Conservation (phyloP, 2,329 filamentous ascomycete genomes). For the Thelonectria discophora region DNA sequence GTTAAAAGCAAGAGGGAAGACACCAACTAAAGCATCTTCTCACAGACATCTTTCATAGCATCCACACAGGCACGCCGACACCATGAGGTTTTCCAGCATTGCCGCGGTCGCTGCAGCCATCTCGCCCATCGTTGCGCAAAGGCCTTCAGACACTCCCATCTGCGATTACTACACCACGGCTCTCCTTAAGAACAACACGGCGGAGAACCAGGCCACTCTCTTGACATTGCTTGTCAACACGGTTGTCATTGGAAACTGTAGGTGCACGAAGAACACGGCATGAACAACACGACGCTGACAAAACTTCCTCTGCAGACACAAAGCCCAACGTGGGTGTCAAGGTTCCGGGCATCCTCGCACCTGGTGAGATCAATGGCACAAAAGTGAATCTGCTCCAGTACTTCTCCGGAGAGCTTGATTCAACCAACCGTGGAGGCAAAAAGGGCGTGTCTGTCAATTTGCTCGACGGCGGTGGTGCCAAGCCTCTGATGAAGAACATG, state of each 20-base stretch:
- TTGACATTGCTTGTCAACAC: conserved; percentile 69
- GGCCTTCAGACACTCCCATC: conserved; percentile 60
- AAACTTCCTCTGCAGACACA: conserved; percentile 51
- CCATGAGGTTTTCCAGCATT: conserved; percentile 39
- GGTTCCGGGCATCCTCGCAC: conserved; percentile 66
- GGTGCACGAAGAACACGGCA: conserved; percentile 24
- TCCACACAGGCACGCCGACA: conserved; percentile 10
- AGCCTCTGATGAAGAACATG: conserved; percentile 63
- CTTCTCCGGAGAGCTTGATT: conserved; percentile 64
- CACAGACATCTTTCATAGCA: neutral
- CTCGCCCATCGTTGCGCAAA: conserved; percentile 50
- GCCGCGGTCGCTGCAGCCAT: conserved; percentile 35
- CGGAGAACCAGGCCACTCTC: conserved; percentile 64
- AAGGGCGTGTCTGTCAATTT: conserved; percentile 64
- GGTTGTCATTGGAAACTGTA: conserved; percentile 70
- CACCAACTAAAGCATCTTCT: neutral
- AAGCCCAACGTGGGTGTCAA: conserved; percentile 60
- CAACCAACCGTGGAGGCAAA: conserved; percentile 60
- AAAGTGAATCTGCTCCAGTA: conserved; percentile 67
- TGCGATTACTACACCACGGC: conserved; percentile 72
- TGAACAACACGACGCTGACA: neutral
- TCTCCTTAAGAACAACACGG: conserved; percentile 67
- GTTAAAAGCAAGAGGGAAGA: neutral
- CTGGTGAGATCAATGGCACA: conserved; percentile 58
- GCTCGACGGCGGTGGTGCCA: conserved; percentile 67